phyloP scores from a whole-genome alignment of 192 early-diverging fungal genomes.

The Coemansia sp. region DNA sequence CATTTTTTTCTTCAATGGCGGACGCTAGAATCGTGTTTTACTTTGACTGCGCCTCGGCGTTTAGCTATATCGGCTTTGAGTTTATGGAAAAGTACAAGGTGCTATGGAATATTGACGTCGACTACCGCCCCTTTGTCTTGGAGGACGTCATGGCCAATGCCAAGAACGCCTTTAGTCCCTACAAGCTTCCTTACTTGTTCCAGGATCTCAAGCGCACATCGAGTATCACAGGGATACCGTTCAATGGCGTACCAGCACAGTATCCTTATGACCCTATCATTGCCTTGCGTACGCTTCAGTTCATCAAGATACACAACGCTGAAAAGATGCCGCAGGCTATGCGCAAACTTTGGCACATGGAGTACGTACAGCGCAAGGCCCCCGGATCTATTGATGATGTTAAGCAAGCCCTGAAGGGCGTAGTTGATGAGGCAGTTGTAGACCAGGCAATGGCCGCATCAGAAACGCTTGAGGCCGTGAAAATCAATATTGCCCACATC shows the following conservation, averaged over 20 bases:
- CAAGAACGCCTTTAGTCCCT: constrained; percentile 37
- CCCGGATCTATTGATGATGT: constrained; percentile 28
- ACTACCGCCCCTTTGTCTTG: constrained; percentile 44
- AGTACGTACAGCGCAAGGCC: constrained; percentile 31
- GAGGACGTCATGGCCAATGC: constrained; percentile 34
- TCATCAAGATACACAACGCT: constrained; percentile 26
- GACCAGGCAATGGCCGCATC: constrained; percentile 18
- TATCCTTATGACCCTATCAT: constrained; percentile 38
- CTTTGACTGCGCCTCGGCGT: constrained; percentile 44
- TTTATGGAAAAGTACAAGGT: constrained; percentile 48
- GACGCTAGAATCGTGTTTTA: constrained; percentile 31
- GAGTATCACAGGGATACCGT: constrained; percentile 39
- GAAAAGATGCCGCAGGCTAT: constrained; percentile 31
- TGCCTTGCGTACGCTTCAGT: constrained; percentile 39
- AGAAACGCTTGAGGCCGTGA: constrained; percentile 24
- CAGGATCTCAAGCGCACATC: constrained; percentile 34
- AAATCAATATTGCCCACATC: constrained; percentile 18
- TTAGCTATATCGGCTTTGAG: constrained; percentile 54
- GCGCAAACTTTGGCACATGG: constrained; percentile 41
- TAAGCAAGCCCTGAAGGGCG: constrained; percentile 26
- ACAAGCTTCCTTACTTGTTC: constrained; percentile 40
- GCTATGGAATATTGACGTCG: constrained; percentile 42
- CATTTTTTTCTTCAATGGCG: neutral
- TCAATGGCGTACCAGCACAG: constrained; percentile 35
- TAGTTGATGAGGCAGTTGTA: constrained; percentile 16